phyloP scores from a whole-genome alignment of 345 rosid genomes.

The Gynandropsis gynandra region DNA sequence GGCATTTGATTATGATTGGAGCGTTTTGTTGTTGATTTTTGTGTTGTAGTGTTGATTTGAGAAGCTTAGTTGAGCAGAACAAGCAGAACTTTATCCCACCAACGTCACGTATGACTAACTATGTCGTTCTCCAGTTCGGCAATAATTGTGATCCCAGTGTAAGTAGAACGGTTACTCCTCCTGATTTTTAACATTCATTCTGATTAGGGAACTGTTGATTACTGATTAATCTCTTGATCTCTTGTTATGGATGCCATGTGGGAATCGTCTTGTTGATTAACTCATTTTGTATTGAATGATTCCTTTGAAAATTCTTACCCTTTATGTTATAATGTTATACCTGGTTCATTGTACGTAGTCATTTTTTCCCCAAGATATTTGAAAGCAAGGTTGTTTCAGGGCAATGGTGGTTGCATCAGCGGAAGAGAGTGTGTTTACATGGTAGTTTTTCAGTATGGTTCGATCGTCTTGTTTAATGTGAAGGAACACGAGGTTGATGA shows the following conservation, averaged over 20 bases:
- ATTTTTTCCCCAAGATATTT: background rate
- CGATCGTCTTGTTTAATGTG: constrained; percentile 66
- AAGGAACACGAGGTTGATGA: constrained; percentile 54
- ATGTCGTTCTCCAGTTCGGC: constrained; percentile 57
- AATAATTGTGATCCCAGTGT: constrained; percentile 33
- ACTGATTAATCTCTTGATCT: background rate
- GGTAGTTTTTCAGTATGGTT: constrained; percentile 72
- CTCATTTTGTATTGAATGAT: no score
- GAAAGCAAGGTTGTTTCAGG: constrained; percentile 32
- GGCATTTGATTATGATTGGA: background rate
- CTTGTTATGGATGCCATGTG: no score
- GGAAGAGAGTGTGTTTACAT: constrained; percentile 60
- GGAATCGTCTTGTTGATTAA: no score
- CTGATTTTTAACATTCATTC: background rate
- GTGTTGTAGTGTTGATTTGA: constrained; percentile 59
- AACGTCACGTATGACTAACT: constrained; percentile 66
- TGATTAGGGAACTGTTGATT: background rate
- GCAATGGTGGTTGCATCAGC: constrained; percentile 37
- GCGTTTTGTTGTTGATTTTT: background rate
- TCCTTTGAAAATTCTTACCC: no score
- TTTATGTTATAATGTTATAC: no score
- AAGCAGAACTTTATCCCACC: constrained; percentile 59
- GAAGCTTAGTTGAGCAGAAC: constrained; percentile 61
- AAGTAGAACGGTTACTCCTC: constrained; percentile 22
- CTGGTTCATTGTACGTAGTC: background rate